These are phyloP conservation scores for Hypoxylon sp. DNA, from an alignment of 2,329 filamentous ascomycete species.

Conservation along the genomic window DNA sequence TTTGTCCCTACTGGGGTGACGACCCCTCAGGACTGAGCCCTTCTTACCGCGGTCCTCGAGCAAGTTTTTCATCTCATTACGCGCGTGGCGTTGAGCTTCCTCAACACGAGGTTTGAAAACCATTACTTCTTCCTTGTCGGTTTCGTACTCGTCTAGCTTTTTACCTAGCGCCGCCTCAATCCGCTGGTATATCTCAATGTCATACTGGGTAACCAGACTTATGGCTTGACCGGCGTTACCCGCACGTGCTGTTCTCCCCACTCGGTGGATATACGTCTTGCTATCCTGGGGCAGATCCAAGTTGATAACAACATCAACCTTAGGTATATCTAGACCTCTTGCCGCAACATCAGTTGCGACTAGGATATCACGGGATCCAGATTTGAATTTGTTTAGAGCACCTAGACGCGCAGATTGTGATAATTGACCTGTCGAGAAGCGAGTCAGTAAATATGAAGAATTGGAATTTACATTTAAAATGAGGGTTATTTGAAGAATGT, in stretches of 20 bases:
- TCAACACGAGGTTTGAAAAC: constrained; percentile 82
- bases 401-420: constrained; percentile 89
- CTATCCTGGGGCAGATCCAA: constrained; percentile 86
- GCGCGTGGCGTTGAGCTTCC: constrained; percentile 85
- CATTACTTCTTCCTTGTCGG: constrained; percentile 87
- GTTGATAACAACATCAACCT: constrained; percentile 90
- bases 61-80: constrained; percentile 84
- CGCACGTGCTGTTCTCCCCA: constrained; percentile 89
- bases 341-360: constrained; percentile 96
- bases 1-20: constrained; percentile 59
- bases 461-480: not conserved
- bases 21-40: constrained; percentile 63
- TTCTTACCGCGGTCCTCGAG: constrained; percentile 77
- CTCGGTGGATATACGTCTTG: constrained; percentile 92
- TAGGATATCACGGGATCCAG: constrained; percentile 84
- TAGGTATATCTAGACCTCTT: constrained; percentile 91
- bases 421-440: constrained; percentile 73
- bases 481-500: not conserved
- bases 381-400: constrained; percentile 90
- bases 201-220: constrained; percentile 88
- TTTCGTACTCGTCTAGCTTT: constrained; percentile 78
- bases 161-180: constrained; percentile 88
- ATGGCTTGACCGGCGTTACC: constrained; percentile 88
- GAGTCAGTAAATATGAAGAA: constrained; percentile 1
- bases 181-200: constrained; percentile 76